Percentiles rank a stretch among this genome's conserved stretches.
Conservation (phyloP, 1,284 basidiomycete genomes). For the Puccinia polysora region DNA sequence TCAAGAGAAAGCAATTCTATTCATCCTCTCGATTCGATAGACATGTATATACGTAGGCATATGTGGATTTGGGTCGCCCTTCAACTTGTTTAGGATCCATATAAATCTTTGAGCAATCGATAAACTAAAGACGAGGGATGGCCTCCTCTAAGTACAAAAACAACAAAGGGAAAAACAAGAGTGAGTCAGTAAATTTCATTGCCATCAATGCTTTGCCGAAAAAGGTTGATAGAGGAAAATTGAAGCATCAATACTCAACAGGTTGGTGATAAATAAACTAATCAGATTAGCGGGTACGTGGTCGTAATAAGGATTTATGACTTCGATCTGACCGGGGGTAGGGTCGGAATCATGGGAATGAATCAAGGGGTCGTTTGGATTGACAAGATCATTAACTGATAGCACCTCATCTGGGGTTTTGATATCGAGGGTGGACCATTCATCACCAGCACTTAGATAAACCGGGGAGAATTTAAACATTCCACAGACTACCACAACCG, state of each 20-base stretch:
- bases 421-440: conserved; percentile 26
- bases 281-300: conserved; percentile 33
- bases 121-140: conserved; percentile 41
- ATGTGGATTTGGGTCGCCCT: no score
- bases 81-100: conserved; percentile 37
- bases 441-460: conserved; percentile 21
- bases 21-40: no score
- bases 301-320: conserved; percentile 42
- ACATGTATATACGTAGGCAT: no score
- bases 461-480: conserved; percentile 39
- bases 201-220: neutral
- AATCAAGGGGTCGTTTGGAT: neutral
- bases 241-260: conserved; percentile 22
- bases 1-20: no score
- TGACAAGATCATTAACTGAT: neutral
- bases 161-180: neutral
- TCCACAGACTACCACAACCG: conserved; percentile 34
- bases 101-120: conserved; percentile 42
- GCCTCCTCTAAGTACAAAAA: conserved; percentile 16
- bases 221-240: neutral
- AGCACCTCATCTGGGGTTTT: conserved; percentile 39
- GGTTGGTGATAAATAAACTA: conserved; percentile 42
- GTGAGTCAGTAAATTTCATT: neutral
- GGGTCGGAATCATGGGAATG: neutral
- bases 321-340: conserved; percentile 20